Evolutionary conservation across 2,329 filamentous ascomycete genomes (phyloP), one percentile per base, ranked within the genome.

Genomic region (Curvularia lunata): DNA sequence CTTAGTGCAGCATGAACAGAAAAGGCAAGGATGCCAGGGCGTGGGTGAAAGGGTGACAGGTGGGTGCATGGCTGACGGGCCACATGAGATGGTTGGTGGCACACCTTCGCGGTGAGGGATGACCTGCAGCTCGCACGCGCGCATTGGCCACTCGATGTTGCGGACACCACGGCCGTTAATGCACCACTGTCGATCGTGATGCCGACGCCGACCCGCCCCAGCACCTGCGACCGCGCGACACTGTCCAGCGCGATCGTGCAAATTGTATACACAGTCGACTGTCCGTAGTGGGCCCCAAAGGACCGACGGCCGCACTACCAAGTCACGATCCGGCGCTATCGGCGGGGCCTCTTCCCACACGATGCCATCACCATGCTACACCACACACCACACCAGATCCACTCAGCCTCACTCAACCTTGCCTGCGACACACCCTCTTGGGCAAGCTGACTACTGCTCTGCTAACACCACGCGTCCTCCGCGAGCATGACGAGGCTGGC

Each of bases 1-100:
- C 73, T 75, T 75, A 70, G 72, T 67, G 69, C 64, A 64, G 71
- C 60, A 57, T 67, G 56, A 65, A 67, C 67, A 47, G 60, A 69
- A 72, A 58, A 55, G 64, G 66, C 42, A 69, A 60, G 64, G 59
- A 62, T 68, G 68, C 59, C 64, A 73, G 68, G 69, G 67, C 65
- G 62, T 56, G 66, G 63, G 66, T 57, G 61, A 63, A 65, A 65
- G 68, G 59, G 66, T 74, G 71, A 73, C 73, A 72, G 64, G 62
- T 61, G 55, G 61, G 65, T 71, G 69, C 70, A 66, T 65, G 56
- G 65, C 61, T 64, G 63, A 66, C 58, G 58, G 59, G 56, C 67
- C 65, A 63, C 58, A 62, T 70, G 67, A 65, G 64, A 56, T 60
- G 58, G 60, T 61, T 55, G 55, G 55, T 45, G 55, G 51, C 59